These are phyloP conservation scores for Auricularia heimuer DNA, from an alignment of 768 basidiomycete genomes.

Conservation along the genomic window DNA sequence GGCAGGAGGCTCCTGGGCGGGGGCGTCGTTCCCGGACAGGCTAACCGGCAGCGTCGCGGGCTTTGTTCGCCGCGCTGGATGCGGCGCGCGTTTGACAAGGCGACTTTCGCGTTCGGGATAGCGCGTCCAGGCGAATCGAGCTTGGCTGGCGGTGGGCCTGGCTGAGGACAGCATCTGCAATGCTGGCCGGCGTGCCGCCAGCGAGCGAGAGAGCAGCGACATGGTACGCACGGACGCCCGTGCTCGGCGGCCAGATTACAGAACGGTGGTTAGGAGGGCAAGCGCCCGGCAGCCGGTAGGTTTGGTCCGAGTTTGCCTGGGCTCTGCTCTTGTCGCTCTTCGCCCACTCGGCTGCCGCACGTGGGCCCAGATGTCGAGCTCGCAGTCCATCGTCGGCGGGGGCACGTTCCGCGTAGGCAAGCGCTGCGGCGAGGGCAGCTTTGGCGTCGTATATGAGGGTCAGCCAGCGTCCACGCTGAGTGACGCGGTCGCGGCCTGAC, in stretches of 20 bases:
- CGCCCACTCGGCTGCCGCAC: too few species aligned
- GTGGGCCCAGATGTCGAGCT: neutral
- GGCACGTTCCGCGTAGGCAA: slow-evolving; percentile 94
- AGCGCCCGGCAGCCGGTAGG: too few species aligned
- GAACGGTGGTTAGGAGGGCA: too few species aligned
- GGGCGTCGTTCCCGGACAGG: neutral
- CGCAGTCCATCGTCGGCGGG: slow-evolving; percentile 49
- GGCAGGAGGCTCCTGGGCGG: neutral
- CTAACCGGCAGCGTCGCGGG: neutral
- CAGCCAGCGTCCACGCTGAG: slow-evolving; percentile 3
- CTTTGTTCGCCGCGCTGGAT: neutral
- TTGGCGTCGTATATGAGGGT: slow-evolving; percentile 94
- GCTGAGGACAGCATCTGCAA: neutral
- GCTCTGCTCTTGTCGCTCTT: too few species aligned
- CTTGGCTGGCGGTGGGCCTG: too few species aligned
- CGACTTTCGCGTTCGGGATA: slow-evolving; percentile 3
- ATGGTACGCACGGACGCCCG: neutral
- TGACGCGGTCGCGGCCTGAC: neutral
- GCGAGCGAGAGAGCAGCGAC: neutral
- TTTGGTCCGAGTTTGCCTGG: too few species aligned
- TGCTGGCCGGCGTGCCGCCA: neutral
- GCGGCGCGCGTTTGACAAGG: neutral
- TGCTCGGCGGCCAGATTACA: too few species aligned
- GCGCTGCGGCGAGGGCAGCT: slow-evolving; percentile 98
- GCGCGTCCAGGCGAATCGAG: neutral